Percentiles rank a stretch among this genome's conserved stretches.
Evolutionary conservation across 352 stramenopile genomes (phyloP).

Genomic region (Pythium inflatum): DNA sequence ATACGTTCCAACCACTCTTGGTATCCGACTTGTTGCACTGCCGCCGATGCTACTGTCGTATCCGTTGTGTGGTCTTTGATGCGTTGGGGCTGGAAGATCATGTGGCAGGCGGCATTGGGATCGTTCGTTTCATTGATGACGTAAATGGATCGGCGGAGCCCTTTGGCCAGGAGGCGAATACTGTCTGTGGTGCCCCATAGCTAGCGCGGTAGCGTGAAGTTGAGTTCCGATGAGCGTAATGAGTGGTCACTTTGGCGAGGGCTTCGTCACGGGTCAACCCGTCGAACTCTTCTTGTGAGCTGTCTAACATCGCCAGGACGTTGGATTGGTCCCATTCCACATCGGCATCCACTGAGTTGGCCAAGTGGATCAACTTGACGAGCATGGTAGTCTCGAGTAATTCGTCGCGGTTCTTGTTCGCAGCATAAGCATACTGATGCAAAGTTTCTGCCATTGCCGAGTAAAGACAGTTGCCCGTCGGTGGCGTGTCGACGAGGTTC

Average conservation of each 20-base stretch:
- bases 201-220: not conserved
- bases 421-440: too few relatives aligned
- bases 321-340: too few relatives aligned
- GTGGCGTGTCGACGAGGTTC: too few relatives aligned
- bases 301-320: not conserved
- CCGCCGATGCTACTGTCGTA: not conserved
- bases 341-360: too few relatives aligned
- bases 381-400: too few relatives aligned
- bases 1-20: not conserved
- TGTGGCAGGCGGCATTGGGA: not conserved
- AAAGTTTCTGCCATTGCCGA: too few relatives aligned
- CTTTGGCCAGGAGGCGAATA: constrained; percentile 5
- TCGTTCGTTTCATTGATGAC: not conserved
- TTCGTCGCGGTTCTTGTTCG: too few relatives aligned
- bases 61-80: too few relatives aligned
- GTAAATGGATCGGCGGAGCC: not conserved
- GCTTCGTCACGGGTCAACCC: not conserved
- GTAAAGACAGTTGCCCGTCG: too few relatives aligned
- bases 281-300: too few relatives aligned
- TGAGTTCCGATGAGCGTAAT: constrained; percentile 19
- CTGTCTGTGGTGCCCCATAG: constrained; percentile 10
- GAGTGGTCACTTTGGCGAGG: not conserved
- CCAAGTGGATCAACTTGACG: too few relatives aligned
- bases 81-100: not conserved
- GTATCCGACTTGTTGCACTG: not conserved